A percentile compares a stretch with the other conserved stretches of the same genome.
Conservation (phyloP, 768 basidiomycete species). For the Coprinopsis cinerea region DNA sequence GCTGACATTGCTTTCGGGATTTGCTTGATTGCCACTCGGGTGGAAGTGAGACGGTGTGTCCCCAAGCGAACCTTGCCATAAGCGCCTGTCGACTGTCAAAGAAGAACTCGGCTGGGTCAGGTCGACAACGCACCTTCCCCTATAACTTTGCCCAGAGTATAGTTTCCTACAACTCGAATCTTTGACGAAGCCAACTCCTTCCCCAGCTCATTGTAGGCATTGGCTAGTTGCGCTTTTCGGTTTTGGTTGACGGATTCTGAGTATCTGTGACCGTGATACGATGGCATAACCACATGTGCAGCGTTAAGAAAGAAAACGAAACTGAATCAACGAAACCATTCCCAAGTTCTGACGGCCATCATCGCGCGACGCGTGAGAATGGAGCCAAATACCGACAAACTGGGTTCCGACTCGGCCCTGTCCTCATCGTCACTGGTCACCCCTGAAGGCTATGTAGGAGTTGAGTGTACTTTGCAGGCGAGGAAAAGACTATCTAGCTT, state of each 20-base stretch:
- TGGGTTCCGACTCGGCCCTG: no score
- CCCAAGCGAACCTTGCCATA: conserved; percentile 96
- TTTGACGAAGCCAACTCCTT: conserved; percentile 91
- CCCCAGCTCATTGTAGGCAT: conserved; percentile 95
- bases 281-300: conserved; percentile 43
- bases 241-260: conserved; percentile 62
- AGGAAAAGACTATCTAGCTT: no score
- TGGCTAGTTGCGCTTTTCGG: conserved; percentile 84
- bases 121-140: conserved; percentile 70
- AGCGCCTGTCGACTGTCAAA: conserved; percentile 50
- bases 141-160: conserved; percentile 88
- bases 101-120: not conserved
- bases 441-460: no score
- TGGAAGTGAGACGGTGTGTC: conserved; percentile 86
- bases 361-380: no score
- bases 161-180: conserved; percentile 89
- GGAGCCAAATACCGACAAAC: no score
- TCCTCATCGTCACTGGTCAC: no score
- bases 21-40: conserved; percentile 95
- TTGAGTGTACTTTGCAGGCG: no score
- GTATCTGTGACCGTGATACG: conserved; percentile 52
- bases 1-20: conserved; percentile 93
- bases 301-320: conserved; percentile 25
- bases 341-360: no score
- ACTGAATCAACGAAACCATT: no score